Evolutionary conservation across 768 basidiomycete species (phyloP).

Genomic region (Mrakia hoshinonis): DNA sequence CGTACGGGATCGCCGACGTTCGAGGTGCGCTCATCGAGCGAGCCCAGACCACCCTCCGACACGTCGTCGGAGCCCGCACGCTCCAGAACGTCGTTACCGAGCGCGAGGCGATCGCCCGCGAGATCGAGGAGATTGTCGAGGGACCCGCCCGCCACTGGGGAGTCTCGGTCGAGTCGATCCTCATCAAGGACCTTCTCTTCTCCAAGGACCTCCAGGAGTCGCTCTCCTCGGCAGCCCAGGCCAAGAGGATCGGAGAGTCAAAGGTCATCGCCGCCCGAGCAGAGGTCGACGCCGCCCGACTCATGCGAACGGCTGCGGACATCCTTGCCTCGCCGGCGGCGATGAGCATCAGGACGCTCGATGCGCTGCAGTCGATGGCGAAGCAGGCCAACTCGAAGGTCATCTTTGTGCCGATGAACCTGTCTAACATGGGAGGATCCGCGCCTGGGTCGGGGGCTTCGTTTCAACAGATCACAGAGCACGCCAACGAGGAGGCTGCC

Average conservation of each 20-base stretch:
- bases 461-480: constrained; percentile 49
- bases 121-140: constrained; percentile 74
- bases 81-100: constrained; percentile 96
- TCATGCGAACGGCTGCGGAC: constrained; percentile 57
- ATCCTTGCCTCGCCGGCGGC: constrained; percentile 89
- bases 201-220: constrained; percentile 72
- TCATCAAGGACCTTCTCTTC: constrained; percentile 16
- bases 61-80: constrained; percentile 57
- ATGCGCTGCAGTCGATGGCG: constrained; percentile 92
- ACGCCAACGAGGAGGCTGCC: constrained; percentile 53
- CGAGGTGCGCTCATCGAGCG: constrained; percentile 46
- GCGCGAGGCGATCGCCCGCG: constrained; percentile 57
- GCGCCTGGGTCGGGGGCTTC: neutral
- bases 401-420: constrained; percentile 50
- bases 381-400: constrained; percentile 81
- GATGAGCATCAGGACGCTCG: constrained; percentile 95
- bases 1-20: constrained; percentile 85
- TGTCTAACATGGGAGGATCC: constrained; percentile 9
- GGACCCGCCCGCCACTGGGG: constrained; percentile 68
- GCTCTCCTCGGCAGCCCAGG: constrained; percentile 88
- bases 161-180: constrained; percentile 74
- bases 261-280: constrained; percentile 94
- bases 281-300: constrained; percentile 61
- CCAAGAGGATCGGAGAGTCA: constrained; percentile 91
- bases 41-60: constrained; percentile 89